These are phyloP conservation scores for Vittaforma corneae DNA, from an alignment of 371 early-diverging fungal species.

Conservation along the genomic window DNA sequence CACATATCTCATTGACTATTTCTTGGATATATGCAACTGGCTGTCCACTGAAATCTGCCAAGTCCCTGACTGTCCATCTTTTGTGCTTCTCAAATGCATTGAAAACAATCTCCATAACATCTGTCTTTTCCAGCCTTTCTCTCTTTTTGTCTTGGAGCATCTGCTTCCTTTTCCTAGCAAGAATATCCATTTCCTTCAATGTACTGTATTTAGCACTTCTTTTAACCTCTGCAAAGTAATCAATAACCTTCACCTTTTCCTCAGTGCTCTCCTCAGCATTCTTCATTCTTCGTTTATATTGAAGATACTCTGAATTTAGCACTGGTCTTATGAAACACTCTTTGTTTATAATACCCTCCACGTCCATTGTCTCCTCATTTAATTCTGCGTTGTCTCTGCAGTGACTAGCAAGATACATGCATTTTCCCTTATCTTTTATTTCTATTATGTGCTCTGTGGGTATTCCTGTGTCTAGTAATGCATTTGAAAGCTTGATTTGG, in stretches of 20 bases:
- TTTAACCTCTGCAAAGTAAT: constrained; percentile 52
- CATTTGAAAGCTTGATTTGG: constrained; percentile 4
- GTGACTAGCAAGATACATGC: constrained; percentile 35
- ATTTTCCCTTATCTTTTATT: constrained; percentile 14
- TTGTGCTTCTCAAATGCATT: constrained; percentile 59
- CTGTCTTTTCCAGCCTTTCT: constrained; percentile 57
- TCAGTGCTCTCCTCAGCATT: constrained; percentile 20
- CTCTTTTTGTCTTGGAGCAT: constrained; percentile 57
- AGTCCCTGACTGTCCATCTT: constrained; percentile 59
- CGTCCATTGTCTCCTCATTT: background rate
- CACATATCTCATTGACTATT: constrained; percentile 56
- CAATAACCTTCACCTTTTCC: constrained; percentile 32
- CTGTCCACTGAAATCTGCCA: constrained; percentile 58
- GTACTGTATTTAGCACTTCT: constrained; percentile 52
- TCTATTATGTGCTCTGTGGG: constrained; percentile 36
- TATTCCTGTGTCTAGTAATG: constrained; percentile 4
- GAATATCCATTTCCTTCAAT: constrained; percentile 53
- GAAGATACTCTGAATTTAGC: constrained; percentile 54
- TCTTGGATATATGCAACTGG: constrained; percentile 60
- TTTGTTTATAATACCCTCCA: constrained; percentile 51
- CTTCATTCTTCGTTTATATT: constrained; percentile 44
- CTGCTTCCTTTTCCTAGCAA: constrained; percentile 56
- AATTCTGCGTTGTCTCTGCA: constrained; percentile 10
- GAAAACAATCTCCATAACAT: constrained; percentile 59
- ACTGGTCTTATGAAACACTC: constrained; percentile 53